Evolutionary conservation across 2,329 filamentous ascomycete species (phyloP), one percentile per base, ranked within the genome.

Genomic region (Penicillium sp.): DNA sequence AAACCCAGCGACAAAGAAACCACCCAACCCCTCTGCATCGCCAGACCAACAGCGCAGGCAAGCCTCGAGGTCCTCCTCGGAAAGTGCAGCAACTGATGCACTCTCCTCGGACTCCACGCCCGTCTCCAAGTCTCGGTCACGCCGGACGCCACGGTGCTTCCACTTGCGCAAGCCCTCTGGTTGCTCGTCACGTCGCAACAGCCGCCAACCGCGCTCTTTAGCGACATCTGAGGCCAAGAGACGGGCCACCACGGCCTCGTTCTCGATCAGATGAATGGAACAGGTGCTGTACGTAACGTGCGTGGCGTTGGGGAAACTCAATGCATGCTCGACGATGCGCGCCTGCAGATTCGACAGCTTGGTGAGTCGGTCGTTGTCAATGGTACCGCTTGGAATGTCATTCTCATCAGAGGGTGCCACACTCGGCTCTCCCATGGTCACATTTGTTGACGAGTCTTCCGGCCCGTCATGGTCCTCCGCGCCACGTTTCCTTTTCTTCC

Each of bases 1-100:
- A 76, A 99, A 97, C 0, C 85, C 92, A n/a, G 87, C 92, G 22
- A 97, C 91, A 70, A 99, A 99, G 77, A 99, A 98, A 0, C 95
- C 94, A 85, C 97, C 97, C 0, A 93, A 91, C 0, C 93, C 92
- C 64, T 90, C 86, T 10, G 88, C 88, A 68, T 94, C 92, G 28
- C 87, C 90, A 68, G 93, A 91, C 75, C 90, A 89, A 35, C 92
- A 91, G 60, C 94, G 83, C 58, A 97, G 89, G 71, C 93, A 97
- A 2, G 85, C 90, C 28, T 94, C 88, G 6, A 81, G 76, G 43
- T 81, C 72, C 55, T 87, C 79, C 1, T 83, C 84, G 70, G 67
- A 81, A 80, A 77, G 58, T 38, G 73, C 62, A 58, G 74, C 64
- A 28, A 59, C 51, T n/a, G 54, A 57, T 16, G 55, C 52, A 10